Evolutionary conservation across 2,329 filamentous ascomycete species (phyloP).

Genomic region (Aureobasidium sp.): DNA sequence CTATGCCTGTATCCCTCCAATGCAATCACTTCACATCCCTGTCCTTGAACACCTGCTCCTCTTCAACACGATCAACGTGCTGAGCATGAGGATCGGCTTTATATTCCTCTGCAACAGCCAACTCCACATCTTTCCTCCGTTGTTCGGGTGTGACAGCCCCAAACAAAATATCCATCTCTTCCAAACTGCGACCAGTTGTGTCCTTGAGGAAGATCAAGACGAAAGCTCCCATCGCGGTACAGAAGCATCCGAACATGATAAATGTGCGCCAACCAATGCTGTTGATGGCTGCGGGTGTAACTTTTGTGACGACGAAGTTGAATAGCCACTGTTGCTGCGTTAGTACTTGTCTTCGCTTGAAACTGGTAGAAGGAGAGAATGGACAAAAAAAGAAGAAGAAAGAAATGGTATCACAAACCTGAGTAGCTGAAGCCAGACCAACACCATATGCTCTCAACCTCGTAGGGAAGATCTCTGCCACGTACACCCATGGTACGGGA

Average conservation of each 20-base stretch:
- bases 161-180: conserved; percentile 17
- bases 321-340: conserved; percentile 25
- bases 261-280: conserved; percentile 32
- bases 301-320: conserved; percentile 34
- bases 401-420: background rate
- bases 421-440: conserved; percentile 27
- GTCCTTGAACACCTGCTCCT: background rate
- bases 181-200: conserved; percentile 17
- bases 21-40: background rate
- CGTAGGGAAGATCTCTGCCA: conserved; percentile 29
- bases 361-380: too few relatives aligned
- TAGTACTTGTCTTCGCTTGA: background rate
- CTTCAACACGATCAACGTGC: conserved; percentile 1
- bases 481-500: conserved; percentile 41
- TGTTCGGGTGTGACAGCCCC: conserved; percentile 16
- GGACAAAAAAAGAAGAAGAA: background rate
- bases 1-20: background rate
- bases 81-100: conserved; percentile 5
- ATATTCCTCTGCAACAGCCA: conserved; percentile 7
- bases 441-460: conserved; percentile 31
- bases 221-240: conserved; percentile 25
- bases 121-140: conserved; percentile 17
- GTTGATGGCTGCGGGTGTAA: conserved; percentile 33
- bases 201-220: conserved; percentile 23
- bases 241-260: conserved; percentile 32